Conservation (phyloP, 805 yeast species). For the Nakazawaea ishiwadae region DNA sequence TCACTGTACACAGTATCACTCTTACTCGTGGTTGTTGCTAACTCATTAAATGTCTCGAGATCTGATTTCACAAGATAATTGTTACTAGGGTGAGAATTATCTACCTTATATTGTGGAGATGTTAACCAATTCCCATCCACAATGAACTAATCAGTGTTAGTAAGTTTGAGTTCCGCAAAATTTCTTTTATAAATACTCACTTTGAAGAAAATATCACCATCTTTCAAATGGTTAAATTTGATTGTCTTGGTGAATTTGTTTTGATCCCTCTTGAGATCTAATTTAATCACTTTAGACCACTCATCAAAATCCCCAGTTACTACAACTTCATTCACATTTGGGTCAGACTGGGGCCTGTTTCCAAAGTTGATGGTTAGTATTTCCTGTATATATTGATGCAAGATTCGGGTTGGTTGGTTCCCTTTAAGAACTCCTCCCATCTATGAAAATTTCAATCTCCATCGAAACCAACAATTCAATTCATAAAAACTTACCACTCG, state of each 20-base stretch:
- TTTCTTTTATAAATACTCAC: too few species aligned
- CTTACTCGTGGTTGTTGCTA: slow-evolving; percentile 1
- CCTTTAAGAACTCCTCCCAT: too few species aligned
- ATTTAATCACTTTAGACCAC: slow-evolving; percentile 57
- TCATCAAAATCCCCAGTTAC: slow-evolving; percentile 70
- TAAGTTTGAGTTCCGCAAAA: not conserved
- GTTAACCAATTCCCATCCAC: slow-evolving; percentile 67
- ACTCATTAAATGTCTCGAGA: not conserved
- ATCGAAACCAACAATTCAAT: too few species aligned
- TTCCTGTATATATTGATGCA: too few species aligned
- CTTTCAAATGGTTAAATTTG: slow-evolving; percentile 11
- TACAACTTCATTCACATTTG: slow-evolving; percentile 38
- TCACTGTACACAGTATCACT: slow-evolving; percentile 11
- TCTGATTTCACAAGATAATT: slow-evolving; percentile 4
- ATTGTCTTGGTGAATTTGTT: slow-evolving; percentile 22
- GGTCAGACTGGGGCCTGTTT: not conserved
- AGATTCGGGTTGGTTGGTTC: too few species aligned
- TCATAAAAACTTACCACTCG: slow-evolving; percentile 6
- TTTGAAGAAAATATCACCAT: slow-evolving; percentile 39
- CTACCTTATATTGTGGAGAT: slow-evolving; percentile 18
- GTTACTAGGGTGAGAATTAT: slow-evolving; percentile 8
- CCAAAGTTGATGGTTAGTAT: too few species aligned
- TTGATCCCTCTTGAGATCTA: slow-evolving; percentile 49
- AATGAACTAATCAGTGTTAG: slow-evolving; percentile 39
- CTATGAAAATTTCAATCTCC: too few species aligned